phyloP scores from a whole-genome alignment of 768 basidiomycete species.

The Phanerochaete sordida region DNA sequence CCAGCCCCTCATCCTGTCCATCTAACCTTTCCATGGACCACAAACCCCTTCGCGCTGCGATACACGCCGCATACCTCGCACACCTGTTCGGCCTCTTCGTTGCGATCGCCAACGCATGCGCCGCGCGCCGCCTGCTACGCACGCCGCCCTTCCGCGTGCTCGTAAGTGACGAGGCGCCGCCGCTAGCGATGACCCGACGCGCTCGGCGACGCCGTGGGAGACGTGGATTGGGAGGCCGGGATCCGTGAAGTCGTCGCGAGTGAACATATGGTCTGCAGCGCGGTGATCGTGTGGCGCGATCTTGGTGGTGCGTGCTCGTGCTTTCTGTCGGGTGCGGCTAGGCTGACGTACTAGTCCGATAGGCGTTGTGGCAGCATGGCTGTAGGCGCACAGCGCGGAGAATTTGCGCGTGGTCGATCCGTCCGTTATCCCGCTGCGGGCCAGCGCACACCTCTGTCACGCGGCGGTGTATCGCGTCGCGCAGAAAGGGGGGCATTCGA shows the following conservation, averaged over 20 bases:
- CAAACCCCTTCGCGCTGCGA: slow-evolving; percentile 41
- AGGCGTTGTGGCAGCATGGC: too few relatives aligned
- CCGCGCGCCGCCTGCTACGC: slow-evolving; percentile 38
- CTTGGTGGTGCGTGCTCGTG: neutral
- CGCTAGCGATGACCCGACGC: slow-evolving; percentile 39
- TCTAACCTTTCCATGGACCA: slow-evolving; percentile 34
- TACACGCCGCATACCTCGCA: slow-evolving; percentile 52
- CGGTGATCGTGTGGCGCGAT: neutral
- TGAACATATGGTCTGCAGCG: slow-evolving; percentile 46
- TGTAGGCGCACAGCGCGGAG: slow-evolving; percentile 47
- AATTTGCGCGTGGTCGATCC: slow-evolving; percentile 58
- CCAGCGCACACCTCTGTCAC: slow-evolving; percentile 43
- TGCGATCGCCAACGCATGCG: slow-evolving; percentile 44
- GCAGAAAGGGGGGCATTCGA: slow-evolving; percentile 15
- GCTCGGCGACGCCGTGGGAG: slow-evolving; percentile 33
- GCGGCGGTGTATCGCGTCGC: slow-evolving; percentile 39
- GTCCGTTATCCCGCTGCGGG: slow-evolving; percentile 49
- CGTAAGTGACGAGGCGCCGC: slow-evolving; percentile 40
- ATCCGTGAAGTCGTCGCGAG: slow-evolving; percentile 33
- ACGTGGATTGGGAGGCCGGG: slow-evolving; percentile 25
- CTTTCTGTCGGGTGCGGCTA: too few relatives aligned
- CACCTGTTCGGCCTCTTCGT: slow-evolving; percentile 46
- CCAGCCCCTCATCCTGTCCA: slow-evolving; percentile 16
- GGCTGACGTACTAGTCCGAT: too few relatives aligned
- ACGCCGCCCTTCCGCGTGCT: slow-evolving; percentile 16